Base-by-base conservation (phyloP, 805 yeast genomes). In the Lachancea lanzarotensis region DNA sequence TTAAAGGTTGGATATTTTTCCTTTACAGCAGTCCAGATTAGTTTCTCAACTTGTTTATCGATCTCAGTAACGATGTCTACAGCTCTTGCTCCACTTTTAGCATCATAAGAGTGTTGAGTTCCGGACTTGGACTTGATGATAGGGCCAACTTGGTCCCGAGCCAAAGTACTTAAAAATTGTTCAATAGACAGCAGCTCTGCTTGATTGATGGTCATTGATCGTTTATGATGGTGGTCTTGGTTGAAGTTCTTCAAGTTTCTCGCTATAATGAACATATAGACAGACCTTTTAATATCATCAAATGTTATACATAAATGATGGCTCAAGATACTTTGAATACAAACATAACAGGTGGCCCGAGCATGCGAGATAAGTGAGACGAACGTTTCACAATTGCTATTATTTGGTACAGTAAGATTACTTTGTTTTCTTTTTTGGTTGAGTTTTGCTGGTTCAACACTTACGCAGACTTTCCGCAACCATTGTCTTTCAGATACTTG, bases 21-120 rank as follows among this genome's bases (percentile, higher is more conserved):
- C 26, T 56, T 61, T 18, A 61, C 46, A 0, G 53, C 40, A 9
- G 51, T 51, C 56, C 66, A 65, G n/a, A 72, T 70, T 1, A 65
- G 48, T 3, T 48, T 46, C 55, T 80, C 85, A 3, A 80, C 82
- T 27, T 73, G 70, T 53, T 76, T 75, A 57, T 80, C 85, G 33
- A 79, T 75, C 39, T 72, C 78, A 3, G 85, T 80, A 11, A 80
- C 85, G n/a, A 80, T 67, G 57, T 80, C 85, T 7, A 79, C 84
- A 2, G 77, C 52, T 46, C 62, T 49, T 1, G 61, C 48, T 2
- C 67, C 67, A 10, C 65, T 62, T 46, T 62, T 62, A 42, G 61
- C 48, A 45, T 59, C 62, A 45, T 61, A 62, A 8, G 50, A 39
- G 9, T 55, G 53, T 43, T 61, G 63, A 15, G 63, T 71, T 11